phyloP scores from a whole-genome alignment of 805 yeast species.

The Wickerhamiella shivajii region DNA sequence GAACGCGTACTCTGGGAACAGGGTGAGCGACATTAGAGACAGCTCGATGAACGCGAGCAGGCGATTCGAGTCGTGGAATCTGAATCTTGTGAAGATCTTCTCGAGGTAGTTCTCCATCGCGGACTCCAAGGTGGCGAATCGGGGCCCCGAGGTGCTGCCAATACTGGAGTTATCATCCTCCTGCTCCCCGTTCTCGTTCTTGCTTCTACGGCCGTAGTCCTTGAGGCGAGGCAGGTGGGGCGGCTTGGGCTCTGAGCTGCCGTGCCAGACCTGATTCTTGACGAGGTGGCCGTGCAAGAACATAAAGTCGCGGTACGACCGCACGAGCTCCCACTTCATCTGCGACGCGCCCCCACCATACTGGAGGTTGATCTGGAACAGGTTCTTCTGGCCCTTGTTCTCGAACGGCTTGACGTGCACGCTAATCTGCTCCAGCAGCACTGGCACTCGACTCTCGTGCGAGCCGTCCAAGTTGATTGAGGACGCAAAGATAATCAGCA shows the following conservation, averaged over 20 bases:
- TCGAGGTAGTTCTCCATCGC: conserved; percentile 54
- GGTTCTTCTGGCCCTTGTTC: conserved; percentile 28
- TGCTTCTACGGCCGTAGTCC: conserved; percentile 6
- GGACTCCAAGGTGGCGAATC: conserved; percentile 11
- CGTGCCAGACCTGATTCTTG: conserved; percentile 9
- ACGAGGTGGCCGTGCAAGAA: conserved; percentile 49
- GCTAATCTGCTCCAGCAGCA: conserved; percentile 58
- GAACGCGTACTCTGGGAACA: conserved; percentile 67
- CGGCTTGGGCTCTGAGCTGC: conserved; percentile 22
- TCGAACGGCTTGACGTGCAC: conserved; percentile 32
- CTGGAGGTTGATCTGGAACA: conserved; percentile 58
- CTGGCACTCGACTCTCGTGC: conserved; percentile 54
- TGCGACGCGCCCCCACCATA: conserved; percentile 77
- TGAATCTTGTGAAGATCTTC: conserved; percentile 40
- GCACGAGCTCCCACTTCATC: conserved; percentile 65
- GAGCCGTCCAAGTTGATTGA: conserved; percentile 58
- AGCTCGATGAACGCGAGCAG: conserved; percentile 79
- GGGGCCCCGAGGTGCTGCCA: background rate
- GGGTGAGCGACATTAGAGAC: conserved; percentile 71
- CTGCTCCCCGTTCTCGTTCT: conserved; percentile 3
- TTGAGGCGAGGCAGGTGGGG: conserved; percentile 31
- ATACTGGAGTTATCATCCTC: conserved; percentile 3
- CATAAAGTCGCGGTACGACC: conserved; percentile 57
- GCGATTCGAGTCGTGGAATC: conserved; percentile 63
- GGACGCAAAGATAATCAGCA: conserved; percentile 52